Conservation (phyloP, 768 basidiomycete genomes). For the Hortiboletus flavorubellus region DNA sequence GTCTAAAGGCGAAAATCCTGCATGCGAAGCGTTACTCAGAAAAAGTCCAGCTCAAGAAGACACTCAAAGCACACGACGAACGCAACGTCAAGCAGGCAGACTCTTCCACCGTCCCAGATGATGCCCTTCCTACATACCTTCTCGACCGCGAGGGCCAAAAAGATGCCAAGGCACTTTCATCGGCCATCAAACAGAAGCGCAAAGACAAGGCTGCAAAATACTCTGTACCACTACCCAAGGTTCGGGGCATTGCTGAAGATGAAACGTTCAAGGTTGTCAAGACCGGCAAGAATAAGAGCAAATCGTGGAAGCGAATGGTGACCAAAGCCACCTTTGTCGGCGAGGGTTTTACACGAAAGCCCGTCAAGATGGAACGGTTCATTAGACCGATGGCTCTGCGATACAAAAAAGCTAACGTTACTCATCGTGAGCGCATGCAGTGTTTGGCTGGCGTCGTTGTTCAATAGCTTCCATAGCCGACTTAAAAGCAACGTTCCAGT, state of each 20-base stretch:
- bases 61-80: conserved; percentile 99
- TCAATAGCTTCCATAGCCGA: conserved; percentile 58
- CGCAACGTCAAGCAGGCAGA: conserved; percentile 96
- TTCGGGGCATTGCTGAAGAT: conserved; percentile 96
- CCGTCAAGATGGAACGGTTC: conserved; percentile 98
- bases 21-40: conserved; percentile 96
- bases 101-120: conserved; percentile 76
- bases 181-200: conserved; percentile 96
- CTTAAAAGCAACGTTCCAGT: conserved; percentile 96
- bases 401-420: conserved; percentile 98
- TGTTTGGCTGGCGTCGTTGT: not conserved
- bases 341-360: conserved; percentile 96
- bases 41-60: conserved; percentile 98
- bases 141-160: conserved; percentile 98
- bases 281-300: conserved; percentile 94
- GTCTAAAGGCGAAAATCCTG: conserved; percentile 96
- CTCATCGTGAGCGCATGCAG: conserved; percentile 72
- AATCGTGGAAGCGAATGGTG: conserved; percentile 99
- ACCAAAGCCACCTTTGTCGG: conserved; percentile 99
- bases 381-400: conserved; percentile 96
- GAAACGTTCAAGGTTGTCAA: conserved; percentile 99
- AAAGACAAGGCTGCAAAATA: conserved; percentile 99
- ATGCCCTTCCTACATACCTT: conserved; percentile 91
- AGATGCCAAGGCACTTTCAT: conserved; percentile 94
- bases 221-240: conserved; percentile 94